Base-by-base conservation (phyloP, 169 alveolate genomes). In the Plasmodium coatneyi region DNA sequence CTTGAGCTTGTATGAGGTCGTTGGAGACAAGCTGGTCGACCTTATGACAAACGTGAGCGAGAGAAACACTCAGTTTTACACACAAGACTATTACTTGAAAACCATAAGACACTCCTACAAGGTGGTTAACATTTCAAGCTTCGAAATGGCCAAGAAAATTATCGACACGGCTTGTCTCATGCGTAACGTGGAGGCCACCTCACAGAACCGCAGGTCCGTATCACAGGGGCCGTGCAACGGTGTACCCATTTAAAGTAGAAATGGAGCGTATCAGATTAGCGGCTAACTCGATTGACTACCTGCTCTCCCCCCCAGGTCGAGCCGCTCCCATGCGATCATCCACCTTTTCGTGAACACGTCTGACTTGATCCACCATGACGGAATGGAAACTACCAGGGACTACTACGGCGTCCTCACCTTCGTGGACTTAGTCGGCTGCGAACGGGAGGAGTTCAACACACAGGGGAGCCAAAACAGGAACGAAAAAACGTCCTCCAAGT, bases 301-400 rank as follows among this genome's bases (percentile, higher is more conserved):
- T n/a, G 12, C 28, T 41, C 16, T n/a, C 60, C 60, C 12, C 1
- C n/a, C 30, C 56, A 86, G 93, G 72, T 86, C 93, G 28, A 86
- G 93, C 14, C 78, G 93, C 12, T 86, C 93, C 39, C 93, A 86
- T 60, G 93, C 93, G 14, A 86, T 86, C 28, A 86, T 86, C 49
- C 93, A 86, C 25, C 80, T 86, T 39, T 86, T 86, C 34, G 93
- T 86, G 2, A 86, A 86, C 79, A 76, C 76, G 10, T 86, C 87
- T 30, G 93, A 86, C 7, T 46, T 60, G 3, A 76, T 70, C n/a
- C 12, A 49, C 6, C 36, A 30, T 46, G 80, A 86, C 32, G 86
- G 86, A 6, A 34, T 86, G 25, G 80, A 86, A 66, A 86, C 93
- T 0, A 54, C 80, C 41, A 22, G 41, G 30, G 93, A 86, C 39